Percentiles rank a stretch among this genome's conserved stretches.
These are phyloP conservation scores for Spiromastix sp. DNA, from an alignment of 2,329 filamentous ascomycete species.

Conservation along the genomic window DNA sequence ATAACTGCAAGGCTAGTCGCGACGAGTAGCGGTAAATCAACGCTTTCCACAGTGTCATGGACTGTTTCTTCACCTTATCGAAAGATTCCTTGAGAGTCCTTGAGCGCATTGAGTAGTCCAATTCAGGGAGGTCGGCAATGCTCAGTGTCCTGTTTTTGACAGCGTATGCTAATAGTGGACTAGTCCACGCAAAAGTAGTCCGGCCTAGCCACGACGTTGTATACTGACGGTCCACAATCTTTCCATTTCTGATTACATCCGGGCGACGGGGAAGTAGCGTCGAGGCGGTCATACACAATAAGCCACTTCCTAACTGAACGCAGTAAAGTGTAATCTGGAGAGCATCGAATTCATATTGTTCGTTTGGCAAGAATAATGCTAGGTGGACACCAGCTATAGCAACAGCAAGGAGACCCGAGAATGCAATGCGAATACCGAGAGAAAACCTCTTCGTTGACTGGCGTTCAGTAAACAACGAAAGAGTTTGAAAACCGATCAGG, in stretches of 20 bases:
- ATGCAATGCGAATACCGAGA: constrained; percentile 22
- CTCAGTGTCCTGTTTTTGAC: constrained; percentile 50
- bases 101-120: constrained; percentile 46
- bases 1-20: constrained; percentile 49
- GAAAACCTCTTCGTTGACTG: constrained; percentile 22
- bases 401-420: constrained; percentile 18
- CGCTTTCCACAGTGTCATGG: constrained; percentile 47
- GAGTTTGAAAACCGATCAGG: constrained; percentile 23
- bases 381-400: constrained; percentile 16
- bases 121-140: constrained; percentile 50
- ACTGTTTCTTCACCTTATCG: constrained; percentile 20
- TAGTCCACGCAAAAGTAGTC: constrained; percentile 58
- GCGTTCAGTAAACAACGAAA: constrained; percentile 25
- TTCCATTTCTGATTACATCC: constrained; percentile 50
- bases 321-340: constrained; percentile 3
- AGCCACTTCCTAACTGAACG: constrained; percentile 16
- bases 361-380: constrained; percentile 2
- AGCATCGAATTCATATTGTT: constrained; percentile 1
- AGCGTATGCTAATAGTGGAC: constrained; percentile 44
- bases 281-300: constrained; percentile 40
- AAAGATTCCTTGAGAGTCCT: constrained; percentile 42
- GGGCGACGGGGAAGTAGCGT: constrained; percentile 57
- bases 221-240: constrained; percentile 52
- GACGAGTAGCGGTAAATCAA: constrained; percentile 49
- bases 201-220: constrained; percentile 51